Base-by-base conservation (phyloP, 768 basidiomycete genomes). In the Leccinellum albellum region DNA sequence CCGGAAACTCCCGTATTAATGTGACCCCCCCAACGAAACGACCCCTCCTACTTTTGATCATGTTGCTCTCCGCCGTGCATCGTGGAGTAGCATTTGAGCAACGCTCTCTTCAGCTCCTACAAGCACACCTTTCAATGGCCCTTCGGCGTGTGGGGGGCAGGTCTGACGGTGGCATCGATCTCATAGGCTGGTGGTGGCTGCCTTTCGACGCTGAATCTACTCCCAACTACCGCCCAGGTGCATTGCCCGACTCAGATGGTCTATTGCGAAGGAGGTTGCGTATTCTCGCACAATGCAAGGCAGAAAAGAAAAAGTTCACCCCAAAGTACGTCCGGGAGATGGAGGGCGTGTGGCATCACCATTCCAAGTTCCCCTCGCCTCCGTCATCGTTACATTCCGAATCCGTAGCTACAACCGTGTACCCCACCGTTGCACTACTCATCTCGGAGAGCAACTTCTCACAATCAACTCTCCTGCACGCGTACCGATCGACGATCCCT, bases 121-220 rank as follows among this genome's bases (percentile, higher is more conserved):
- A 83, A 35, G 69, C 79, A 3, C 71, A 82, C 47, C 74, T 95
- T 50, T 90, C 88, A 33, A 97, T 96, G 94, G 79, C 85, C 2
- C 78, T 95, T 4, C 78, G 73, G 47, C 83, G 85, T 51, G 85
- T 94, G 15, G 94, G 94, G 4, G 92, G 94, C n/a, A 84, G 79
- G 64, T 79, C 83, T n/a, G 94, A 96, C 68, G 92, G 94, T 5
- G 94, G 94, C 0, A 76, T 97, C 44, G 94, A 97, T 71, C 77
- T 96, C 21, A 69, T 87, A 53, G 94, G 94, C 15, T 95, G 92
- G 91, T 96, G 94, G 94, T 93, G 87, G 87, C 74, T 96, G 4
- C 93, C 89, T 26, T 48, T 61, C 33, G 51, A 61, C 7, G 49
- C 46, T 6, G 53, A 33, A 1, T 10, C 31, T 17, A 40, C n/a